phyloP scores from a whole-genome alignment of 1,139 yeast genomes.

The Yamadazyma songkhlaensis region DNA sequence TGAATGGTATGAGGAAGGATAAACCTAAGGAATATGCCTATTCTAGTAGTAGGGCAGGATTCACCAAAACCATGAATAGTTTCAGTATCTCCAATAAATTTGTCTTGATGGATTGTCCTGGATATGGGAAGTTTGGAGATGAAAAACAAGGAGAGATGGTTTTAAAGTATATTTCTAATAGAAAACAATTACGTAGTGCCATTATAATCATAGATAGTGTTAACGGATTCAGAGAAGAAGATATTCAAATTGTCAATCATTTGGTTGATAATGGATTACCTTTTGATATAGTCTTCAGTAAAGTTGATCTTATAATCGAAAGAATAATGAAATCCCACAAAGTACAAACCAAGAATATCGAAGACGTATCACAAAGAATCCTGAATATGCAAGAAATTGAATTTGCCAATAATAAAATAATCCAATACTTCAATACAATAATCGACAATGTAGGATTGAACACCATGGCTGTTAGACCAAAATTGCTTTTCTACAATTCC shows the following conservation, averaged over 20 bases:
- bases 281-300: constrained; percentile 74
- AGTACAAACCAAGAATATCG: constrained; percentile 1
- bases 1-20: constrained; percentile 19
- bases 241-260: constrained; percentile 49
- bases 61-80: constrained; percentile 73
- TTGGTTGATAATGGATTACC: constrained; percentile 57
- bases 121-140: constrained; percentile 70
- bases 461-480: constrained; percentile 27
- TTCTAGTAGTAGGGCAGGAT: constrained; percentile 66
- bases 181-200: constrained; percentile 54
- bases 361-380: constrained; percentile 2
- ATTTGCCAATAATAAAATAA: constrained; percentile 22
- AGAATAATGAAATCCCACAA: constrained; percentile 16
- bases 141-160: constrained; percentile 68
- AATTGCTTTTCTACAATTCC: constrained; percentile 35
- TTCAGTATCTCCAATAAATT: constrained; percentile 63
- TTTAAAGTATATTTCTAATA: constrained; percentile 53
- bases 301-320: constrained; percentile 54
- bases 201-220: constrained; percentile 60
- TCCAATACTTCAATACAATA: constrained; percentile 21
- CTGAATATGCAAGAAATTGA: constrained; percentile 4
- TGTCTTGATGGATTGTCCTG: constrained; percentile 79
- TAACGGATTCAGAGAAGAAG: constrained; percentile 58
- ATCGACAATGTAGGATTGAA: constrained; percentile 22
- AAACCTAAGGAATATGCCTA: constrained; percentile 42